Base-by-base conservation (phyloP, 2,329 filamentous ascomycete species). In the Talaromyces albobiverticillius region DNA sequence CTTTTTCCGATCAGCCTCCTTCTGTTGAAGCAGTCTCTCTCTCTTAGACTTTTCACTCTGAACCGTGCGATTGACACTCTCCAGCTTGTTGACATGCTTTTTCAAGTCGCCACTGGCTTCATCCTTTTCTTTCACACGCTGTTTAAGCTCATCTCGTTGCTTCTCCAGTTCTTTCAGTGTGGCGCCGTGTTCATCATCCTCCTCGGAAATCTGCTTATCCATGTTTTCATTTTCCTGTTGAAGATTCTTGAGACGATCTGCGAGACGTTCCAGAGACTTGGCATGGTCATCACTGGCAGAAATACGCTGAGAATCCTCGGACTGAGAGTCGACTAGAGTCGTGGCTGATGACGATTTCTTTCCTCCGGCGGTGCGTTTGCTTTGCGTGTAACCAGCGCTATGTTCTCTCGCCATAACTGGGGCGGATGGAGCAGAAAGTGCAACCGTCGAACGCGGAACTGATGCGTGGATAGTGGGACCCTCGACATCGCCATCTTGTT, bases 31-130 rank as follows among this genome's bases (percentile, higher is more conserved):
- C 22, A 77, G 64, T 54, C 79, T 81, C 54, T 96, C 90, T 65
- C 89, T 89, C 65, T 92, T 89, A 1, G 82, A 80, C 62, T 87
- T 89, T 57, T 88, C 87, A 59, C 87, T 89, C 66, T 95, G 88
- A 1, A 89, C 87, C 4, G 85, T 82, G 46, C 90, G 85, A 76
- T 95, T 96, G 60, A 89, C 80, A 51, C 90, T 85, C 69, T 95
- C 90, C 5, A 92, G 84, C 43, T 83, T 84, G 50, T 89, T 86
- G 51, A 95, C 86, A 66, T 93, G 87, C 58, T 87, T 87, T 64
- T 88, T 90, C 51, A 96, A 74, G 65, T 91, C 90, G 42, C 89
- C 86, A 46, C 90, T 96, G 48, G 86, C 88, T 64, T 95, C 90
- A 60, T 97, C 93, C 69, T 95, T 96, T 65, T 95, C 90, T 67